These are phyloP conservation scores for Cercospora nicotianae DNA, from an alignment of 2,329 filamentous ascomycete species.

Conservation along the genomic window DNA sequence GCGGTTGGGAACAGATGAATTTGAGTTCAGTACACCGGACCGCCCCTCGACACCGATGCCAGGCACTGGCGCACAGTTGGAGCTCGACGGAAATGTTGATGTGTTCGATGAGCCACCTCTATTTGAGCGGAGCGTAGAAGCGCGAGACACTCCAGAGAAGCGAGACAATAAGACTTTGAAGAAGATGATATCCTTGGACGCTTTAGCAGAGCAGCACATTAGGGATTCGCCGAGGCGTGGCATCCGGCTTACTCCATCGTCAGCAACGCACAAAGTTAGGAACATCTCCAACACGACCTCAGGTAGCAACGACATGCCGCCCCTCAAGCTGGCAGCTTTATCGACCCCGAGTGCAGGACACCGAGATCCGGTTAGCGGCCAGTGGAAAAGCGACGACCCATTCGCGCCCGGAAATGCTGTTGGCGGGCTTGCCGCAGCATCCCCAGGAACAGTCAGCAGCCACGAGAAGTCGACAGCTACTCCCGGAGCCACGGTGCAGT, in stretches of 20 bases:
- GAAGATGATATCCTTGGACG: conserved; percentile 33
- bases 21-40: conserved; percentile 11
- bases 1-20: conserved; percentile 16
- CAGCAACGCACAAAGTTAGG: not conserved
- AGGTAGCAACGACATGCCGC: conserved; percentile 13
- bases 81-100: conserved; percentile 28
- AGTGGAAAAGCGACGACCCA: conserved; percentile 27
- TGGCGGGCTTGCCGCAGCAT: conserved; percentile 1
- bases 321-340: conserved; percentile 19
- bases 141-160: conserved; percentile 18
- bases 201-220: conserved; percentile 26
- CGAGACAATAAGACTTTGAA: conserved; percentile 26
- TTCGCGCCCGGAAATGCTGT: conserved; percentile 24
- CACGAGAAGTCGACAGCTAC: not conserved
- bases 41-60: conserved; percentile 28
- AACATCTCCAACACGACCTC: conserved; percentile 14
- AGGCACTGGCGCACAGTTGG: conserved; percentile 21
- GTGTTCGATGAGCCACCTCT: conserved; percentile 22
- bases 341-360: conserved; percentile 16
- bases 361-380: conserved; percentile 15
- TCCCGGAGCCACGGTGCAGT: not conserved
- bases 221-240: conserved; percentile 8
- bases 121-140: conserved; percentile 34
- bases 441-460: not conserved
- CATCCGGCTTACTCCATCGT: conserved; percentile 7